These are phyloP conservation scores for Saprolegnia diclina DNA, from an alignment of 352 stramenopile species.

Conservation along the genomic window DNA sequence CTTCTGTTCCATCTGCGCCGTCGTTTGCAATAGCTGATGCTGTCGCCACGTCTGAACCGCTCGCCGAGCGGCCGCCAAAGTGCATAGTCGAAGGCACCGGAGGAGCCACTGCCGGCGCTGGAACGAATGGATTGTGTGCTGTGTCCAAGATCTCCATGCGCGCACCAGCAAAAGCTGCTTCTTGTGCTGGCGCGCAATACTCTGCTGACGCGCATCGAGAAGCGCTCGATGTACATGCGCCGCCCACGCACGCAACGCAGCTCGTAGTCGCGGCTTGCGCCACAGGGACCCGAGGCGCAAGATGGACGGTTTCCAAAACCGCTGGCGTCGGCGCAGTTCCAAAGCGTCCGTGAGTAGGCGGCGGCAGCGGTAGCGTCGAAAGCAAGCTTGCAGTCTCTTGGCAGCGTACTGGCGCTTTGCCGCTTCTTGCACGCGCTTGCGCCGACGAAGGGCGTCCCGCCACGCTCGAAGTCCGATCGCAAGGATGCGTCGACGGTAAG, in stretches of 20 bases:
- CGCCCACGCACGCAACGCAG: too few relatives aligned
- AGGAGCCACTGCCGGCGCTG: not conserved
- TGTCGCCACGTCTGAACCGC: not conserved
- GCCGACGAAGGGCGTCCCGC: constrained; percentile 40
- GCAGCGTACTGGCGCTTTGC: constrained; percentile 10
- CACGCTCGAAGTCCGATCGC: constrained; percentile 45
- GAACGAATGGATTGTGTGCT: too few relatives aligned
- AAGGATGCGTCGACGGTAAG: constrained; percentile 39
- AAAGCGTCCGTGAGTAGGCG: not conserved
- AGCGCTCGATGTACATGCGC: too few relatives aligned
- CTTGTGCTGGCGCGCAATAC: too few relatives aligned
- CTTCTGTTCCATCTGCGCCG: not conserved
- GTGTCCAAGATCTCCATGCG: too few relatives aligned
- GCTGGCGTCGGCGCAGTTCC: too few relatives aligned
- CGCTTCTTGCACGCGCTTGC: not conserved
- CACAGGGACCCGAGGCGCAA: too few relatives aligned
- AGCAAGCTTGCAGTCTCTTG: constrained; percentile 20
- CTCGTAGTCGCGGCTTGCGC: too few relatives aligned
- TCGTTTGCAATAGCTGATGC: not conserved
- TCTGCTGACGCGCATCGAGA: too few relatives aligned
- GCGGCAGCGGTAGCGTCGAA: constrained; percentile 5
- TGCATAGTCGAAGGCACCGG: not conserved
- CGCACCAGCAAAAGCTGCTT: too few relatives aligned
- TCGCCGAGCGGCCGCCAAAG: not conserved
- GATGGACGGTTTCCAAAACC: too few relatives aligned